Conservation (phyloP, 1,139 yeast species). For the Hyphopichia pseudoburtonii region DNA sequence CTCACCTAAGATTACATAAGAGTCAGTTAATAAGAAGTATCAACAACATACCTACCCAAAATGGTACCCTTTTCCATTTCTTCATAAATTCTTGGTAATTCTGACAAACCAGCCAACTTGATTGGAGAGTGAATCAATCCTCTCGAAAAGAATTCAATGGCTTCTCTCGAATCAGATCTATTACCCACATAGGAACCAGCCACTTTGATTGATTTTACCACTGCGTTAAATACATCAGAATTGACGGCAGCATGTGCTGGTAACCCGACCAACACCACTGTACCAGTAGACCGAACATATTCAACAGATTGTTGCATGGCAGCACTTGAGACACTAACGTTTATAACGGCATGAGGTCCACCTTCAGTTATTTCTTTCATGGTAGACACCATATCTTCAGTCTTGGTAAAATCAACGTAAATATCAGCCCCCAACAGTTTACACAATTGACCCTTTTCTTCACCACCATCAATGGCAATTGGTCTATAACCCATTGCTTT, state of each 20-base stretch:
- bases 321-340: conserved; percentile 73
- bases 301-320: conserved; percentile 71
- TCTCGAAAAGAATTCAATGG: conserved; percentile 67
- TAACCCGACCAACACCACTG: conserved; percentile 77
- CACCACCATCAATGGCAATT: conserved; percentile 75
- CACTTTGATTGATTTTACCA: conserved; percentile 62
- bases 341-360: conserved; percentile 73
- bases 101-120: conserved; percentile 62
- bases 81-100: conserved; percentile 59
- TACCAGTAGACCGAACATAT: conserved; percentile 73
- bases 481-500: conserved; percentile 81
- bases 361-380: conserved; percentile 29
- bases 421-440: conserved; percentile 66
- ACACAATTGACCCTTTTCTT: conserved; percentile 56
- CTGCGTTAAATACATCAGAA: conserved; percentile 64
- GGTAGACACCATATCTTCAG: conserved; percentile 31
- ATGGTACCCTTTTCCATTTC: conserved; percentile 71
- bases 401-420: conserved; percentile 60
- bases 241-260: conserved; percentile 69
- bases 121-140: conserved; percentile 71
- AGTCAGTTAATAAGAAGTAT: conserved; percentile 24
- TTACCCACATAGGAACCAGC: conserved; percentile 80
- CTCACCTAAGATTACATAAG: not conserved
- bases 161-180: conserved; percentile 78
- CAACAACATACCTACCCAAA: conserved; percentile 72